Evolutionary conservation across 495 filamentous ascomycete genomes (phyloP).

Genomic region (Opeltia flavorubescens): DNA sequence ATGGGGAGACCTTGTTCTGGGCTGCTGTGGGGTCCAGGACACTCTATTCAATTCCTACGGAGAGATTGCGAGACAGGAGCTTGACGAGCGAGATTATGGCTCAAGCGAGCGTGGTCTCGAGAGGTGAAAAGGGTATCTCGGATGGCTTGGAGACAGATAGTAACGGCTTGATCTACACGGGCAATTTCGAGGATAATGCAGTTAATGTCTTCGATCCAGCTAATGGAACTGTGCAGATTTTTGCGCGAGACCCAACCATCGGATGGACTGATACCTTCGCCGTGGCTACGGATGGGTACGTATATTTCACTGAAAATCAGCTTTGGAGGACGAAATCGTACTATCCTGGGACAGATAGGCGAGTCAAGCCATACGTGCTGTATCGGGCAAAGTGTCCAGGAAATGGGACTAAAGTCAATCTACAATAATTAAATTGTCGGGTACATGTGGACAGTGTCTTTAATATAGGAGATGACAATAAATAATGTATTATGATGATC

Average conservation of each 20-base stretch:
- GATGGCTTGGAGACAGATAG: slow-evolving; percentile 26
- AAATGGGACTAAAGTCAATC: slow-evolving; percentile 19
- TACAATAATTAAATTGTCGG: slow-evolving; percentile 2
- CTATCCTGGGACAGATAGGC: slow-evolving; percentile 17
- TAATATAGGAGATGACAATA: too few relatives aligned
- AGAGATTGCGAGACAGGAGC: slow-evolving; percentile 14
- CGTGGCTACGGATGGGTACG: slow-evolving; percentile 18
- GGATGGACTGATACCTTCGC: slow-evolving; percentile 23
- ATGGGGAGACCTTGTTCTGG: slow-evolving; percentile 24
- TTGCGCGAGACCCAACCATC: slow-evolving; percentile 25
- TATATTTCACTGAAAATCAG: slow-evolving; percentile 22
- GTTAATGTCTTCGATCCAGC: slow-evolving; percentile 26
- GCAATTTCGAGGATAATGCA: slow-evolving; percentile 28
- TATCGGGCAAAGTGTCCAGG: slow-evolving; percentile 22
- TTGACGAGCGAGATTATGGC: slow-evolving; percentile 17
- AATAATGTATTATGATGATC: too few relatives aligned
- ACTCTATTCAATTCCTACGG: slow-evolving; percentile 25
- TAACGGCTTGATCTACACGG: slow-evolving; percentile 24
- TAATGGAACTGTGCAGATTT: slow-evolving; percentile 22
- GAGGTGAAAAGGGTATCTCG: slow-evolving; percentile 21
- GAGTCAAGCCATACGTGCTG: slow-evolving; percentile 22
- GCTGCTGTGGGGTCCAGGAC: slow-evolving; percentile 17
- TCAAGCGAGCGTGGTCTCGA: slow-evolving; percentile 17
- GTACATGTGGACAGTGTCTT: too few relatives aligned
- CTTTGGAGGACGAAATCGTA: slow-evolving; percentile 12